Base-by-base conservation (phyloP, 176 grass and related monocot genomes). In the Oryza brachyantha region DNA sequence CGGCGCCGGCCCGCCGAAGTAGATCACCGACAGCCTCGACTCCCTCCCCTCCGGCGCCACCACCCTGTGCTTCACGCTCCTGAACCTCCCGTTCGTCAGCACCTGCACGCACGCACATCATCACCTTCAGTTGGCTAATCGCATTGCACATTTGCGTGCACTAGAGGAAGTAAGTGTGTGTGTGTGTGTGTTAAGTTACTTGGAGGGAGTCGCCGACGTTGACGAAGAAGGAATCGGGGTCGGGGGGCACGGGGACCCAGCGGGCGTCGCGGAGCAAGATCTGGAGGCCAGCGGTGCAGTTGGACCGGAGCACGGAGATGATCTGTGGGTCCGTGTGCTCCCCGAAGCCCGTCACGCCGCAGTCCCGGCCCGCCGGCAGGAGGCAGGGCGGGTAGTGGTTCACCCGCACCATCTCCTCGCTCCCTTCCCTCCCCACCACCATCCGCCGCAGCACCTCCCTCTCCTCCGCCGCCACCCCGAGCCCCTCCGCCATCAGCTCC, bases 251-350 rank as follows among this genome's bases (percentile, higher is more conserved):
- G 29, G 91, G 83, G 66, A 83, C 78, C 94, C 94, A 97, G 37
- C 91, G 77, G 21, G 86, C 86, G 61, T 93, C 94, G 36, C 55
- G 65, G 79, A 93, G 82, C 63, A 81, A 52, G 79, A 97, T 93
- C 84, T 97, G 80, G 16, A 97, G 79, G 28, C 94, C 94, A 3
- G 55, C 76, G 34, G 86, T 87, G 91, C 85, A 38, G 82, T 97
- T 97, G 22, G 94, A 93, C 32, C 94, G 40, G 66, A 93, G 83
- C 68, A 97, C 64, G 36, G 94, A 97, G 72, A 97, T 81, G 81
- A 97, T 86, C 87, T 97, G 94, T 31, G 94, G 94, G 83, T 97
- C 94, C 5, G 94, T 93, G 91, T 97, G 94, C 91, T 97, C 94
- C 45, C 94, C 94, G 58, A 97, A 97, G 13, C 94, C 94, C 41